Evolutionary conservation across 495 filamentous ascomycete species (phyloP), one percentile per base, ranked within the genome.

Genomic region (Tetracladium setigerum): DNA sequence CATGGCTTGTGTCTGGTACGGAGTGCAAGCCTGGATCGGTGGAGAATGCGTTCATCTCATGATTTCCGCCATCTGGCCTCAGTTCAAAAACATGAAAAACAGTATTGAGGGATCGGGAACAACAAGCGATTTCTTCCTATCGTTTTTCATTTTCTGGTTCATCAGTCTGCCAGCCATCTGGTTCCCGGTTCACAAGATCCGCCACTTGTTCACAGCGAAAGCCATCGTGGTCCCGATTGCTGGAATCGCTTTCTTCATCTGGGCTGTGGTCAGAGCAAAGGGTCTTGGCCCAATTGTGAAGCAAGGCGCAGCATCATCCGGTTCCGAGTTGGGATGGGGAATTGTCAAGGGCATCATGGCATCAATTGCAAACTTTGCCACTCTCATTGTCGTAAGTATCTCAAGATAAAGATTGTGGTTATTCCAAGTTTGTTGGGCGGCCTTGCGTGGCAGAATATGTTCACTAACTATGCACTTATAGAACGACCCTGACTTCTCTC

Each of bases 121-220:
- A 11, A 79, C 74, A 14, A 95, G 89, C 5, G 77, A 75, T 49
- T 77, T 86, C 52, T 95, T 81, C 58, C 65, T 78, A 35, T 83
- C 84, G 18, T 94, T 91, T 64, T 87, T 91, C 69, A 64, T 94
- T 43, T 94, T 94, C 59, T 94, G 87, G 87, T 61, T 86, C 4
- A 59, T 70, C 52, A 87, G 83, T 24, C 66, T 94, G n/a, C 87
- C 87, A 0, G 86, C 86, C 7, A 82, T 96, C 41, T 96, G 87
- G 84, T 83, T 83, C 57, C 83, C 81, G 1, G 83, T 87, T 6
- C 78, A 86, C 57, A 69, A 82, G 65, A 76, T 87, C 55, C 70
- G 90, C 42, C 90, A 95, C 64, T 71, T 96, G 16, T 96, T 96
- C 63, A 95, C 90, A 15, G 86, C 86, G 58, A 96, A 96, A 67